Conservation (phyloP, 2,329 filamentous ascomycete genomes). For the Apiospora pterosperma region DNA sequence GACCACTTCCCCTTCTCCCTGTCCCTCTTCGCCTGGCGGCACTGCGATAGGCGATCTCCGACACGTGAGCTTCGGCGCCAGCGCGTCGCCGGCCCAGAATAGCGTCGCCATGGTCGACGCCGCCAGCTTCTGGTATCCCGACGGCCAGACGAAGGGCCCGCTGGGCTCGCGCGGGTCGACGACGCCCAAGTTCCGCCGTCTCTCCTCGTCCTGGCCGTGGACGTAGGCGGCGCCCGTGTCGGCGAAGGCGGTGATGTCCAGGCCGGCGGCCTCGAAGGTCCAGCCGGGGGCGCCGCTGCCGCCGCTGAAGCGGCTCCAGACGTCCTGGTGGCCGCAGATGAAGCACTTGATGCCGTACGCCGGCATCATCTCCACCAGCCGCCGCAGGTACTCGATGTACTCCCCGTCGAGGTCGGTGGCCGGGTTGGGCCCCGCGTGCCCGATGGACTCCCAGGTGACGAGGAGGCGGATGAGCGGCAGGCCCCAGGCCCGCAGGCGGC, state of each 20-base stretch:
- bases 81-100: conserved; percentile 24
- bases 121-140: conserved; percentile 34
- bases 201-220: conserved; percentile 31
- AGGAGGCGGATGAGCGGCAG: conserved; percentile 35
- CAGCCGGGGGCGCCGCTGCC: conserved; percentile 39
- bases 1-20: conserved; percentile 7
- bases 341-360: conserved; percentile 37
- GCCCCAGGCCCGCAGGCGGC: conserved; percentile 34
- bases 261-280: conserved; percentile 38
- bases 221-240: conserved; percentile 29
- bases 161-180: conserved; percentile 29
- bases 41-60: conserved; percentile 1
- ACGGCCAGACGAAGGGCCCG: conserved; percentile 34
- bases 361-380: conserved; percentile 34
- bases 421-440: conserved; percentile 28
- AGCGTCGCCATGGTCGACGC: conserved; percentile 28
- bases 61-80: conserved; percentile 20
- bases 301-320: conserved; percentile 40
- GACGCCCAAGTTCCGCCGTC: conserved; percentile 15
- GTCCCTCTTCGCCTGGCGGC: neutral
- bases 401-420: conserved; percentile 32
- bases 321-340: conserved; percentile 40
- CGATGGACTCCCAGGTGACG: conserved; percentile 40
- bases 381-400: conserved; percentile 34
- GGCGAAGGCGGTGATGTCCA: conserved; percentile 33